Evolutionary conservation across 2,329 filamentous ascomycete species (phyloP), one percentile per base, ranked within the genome.

Genomic region (Colletotrichum abscissum): DNA sequence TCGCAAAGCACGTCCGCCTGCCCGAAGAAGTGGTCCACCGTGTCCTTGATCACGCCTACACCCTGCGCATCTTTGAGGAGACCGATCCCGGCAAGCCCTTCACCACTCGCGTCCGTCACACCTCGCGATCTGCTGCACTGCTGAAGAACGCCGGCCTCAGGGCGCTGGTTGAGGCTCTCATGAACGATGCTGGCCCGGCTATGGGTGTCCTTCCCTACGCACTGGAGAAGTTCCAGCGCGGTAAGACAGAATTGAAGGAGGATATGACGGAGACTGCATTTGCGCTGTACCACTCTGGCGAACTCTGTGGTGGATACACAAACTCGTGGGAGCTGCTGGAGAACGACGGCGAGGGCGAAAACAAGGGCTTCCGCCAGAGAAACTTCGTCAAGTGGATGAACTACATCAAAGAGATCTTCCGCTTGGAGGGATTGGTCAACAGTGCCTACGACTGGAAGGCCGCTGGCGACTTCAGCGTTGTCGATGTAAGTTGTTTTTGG

Each of bases 321-420:
- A 83, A 79, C 56, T 82, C 81, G 35, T 85, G 83, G 83, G 82
- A 84, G 35, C 76, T 82, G 24, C 78, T 85, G 5, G 82, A 85
- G 76, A 83, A 83, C 35, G 83, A 85, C 56, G 83, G 83, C 24
- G 81, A 81, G 55, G 83, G 82, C 0, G 80, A 82, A 19, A 77
- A 69, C 5, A 79, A 82, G 70, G 83, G 83, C 2, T 85, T 80
- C 80, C 75, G 83, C 5, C 80, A 82, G 76, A 78, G 79, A 42
- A 82, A 81, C 64, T 85, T 85, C 74, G 81, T 82, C 60, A 78
- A 81, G 66, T 84, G 83, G 60, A 85, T 84, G 84, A 75, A 75
- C 35, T 84, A 83, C 63, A 65, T 84, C 68, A 84, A 82, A 69
- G 82, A 83, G 35, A 83, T 84, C 42, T 84, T 84, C 76, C 78